Conservation (phyloP, 1,139 yeast species). For the Spathaspora sp. region DNA sequence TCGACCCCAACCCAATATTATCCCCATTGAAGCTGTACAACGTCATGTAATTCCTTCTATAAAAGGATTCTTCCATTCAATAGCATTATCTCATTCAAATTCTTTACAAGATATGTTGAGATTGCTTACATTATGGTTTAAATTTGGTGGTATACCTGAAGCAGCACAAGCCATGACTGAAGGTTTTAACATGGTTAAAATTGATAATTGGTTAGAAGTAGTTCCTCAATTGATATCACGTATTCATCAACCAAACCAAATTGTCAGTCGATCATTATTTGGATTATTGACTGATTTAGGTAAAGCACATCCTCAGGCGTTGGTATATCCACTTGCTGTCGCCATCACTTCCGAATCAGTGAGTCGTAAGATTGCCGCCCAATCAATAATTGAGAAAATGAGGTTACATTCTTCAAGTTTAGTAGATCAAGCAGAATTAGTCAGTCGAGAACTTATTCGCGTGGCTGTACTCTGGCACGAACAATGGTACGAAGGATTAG, state of each 20-base stretch:
- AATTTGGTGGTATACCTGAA: constrained; percentile 89
- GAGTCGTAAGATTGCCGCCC: constrained; percentile 87
- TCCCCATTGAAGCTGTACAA: constrained; percentile 62
- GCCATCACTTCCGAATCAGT: constrained; percentile 93
- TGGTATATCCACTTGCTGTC: constrained; percentile 92
- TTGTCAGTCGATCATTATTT: constrained; percentile 76
- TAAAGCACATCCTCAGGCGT: constrained; percentile 94
- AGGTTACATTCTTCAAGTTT: constrained; percentile 78
- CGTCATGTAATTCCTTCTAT: constrained; percentile 94
- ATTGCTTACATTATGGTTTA: constrained; percentile 89
- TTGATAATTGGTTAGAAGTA: constrained; percentile 94
- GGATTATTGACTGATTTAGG: constrained; percentile 86
- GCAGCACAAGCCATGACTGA: constrained; percentile 90
- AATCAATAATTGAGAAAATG: constrained; percentile 89
- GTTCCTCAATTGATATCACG: constrained; percentile 94
- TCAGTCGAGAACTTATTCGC: constrained; percentile 89
- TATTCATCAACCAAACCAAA: constrained; percentile 90
- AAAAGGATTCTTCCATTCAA: constrained; percentile 92
- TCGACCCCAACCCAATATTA: constrained; percentile 23
- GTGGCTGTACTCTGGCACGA: constrained; percentile 98
- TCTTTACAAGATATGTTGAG: constrained; percentile 92
- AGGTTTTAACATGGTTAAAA: constrained; percentile 85
- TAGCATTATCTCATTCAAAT: constrained; percentile 80
- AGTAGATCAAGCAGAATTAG: constrained; percentile 91
- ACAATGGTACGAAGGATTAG: constrained; percentile 96